phyloP scores from a whole-genome alignment of 371 early-diverging fungal genomes.

The Mucor lusitanicus region DNA sequence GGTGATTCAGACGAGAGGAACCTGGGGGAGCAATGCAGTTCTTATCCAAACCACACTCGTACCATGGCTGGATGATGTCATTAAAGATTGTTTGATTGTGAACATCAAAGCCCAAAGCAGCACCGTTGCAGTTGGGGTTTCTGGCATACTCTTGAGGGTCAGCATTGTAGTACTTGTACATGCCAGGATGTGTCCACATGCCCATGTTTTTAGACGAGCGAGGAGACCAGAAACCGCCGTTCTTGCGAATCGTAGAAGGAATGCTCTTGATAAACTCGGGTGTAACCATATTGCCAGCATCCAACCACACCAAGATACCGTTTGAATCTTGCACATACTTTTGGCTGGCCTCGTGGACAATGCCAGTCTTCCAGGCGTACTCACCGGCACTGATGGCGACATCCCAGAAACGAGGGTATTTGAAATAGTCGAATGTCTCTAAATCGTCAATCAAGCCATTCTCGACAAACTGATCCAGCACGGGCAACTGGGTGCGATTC shows the following conservation, averaged over 20 bases:
- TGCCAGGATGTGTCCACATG: slow-evolving; percentile 54
- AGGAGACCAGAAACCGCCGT: slow-evolving; percentile 54
- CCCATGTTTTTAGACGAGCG: slow-evolving; percentile 38
- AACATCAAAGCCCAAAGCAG: slow-evolving; percentile 54
- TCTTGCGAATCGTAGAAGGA: slow-evolving; percentile 34
- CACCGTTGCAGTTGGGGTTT: slow-evolving; percentile 59
- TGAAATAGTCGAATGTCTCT: slow-evolving; percentile 40
- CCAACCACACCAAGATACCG: slow-evolving; percentile 56
- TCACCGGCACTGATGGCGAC: slow-evolving; percentile 50
- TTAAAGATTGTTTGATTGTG: slow-evolving; percentile 38
- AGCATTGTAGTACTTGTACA: slow-evolving; percentile 48
- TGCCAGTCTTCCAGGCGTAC: slow-evolving; percentile 63
- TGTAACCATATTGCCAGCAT: slow-evolving; percentile 53
- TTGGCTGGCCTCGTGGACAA: slow-evolving; percentile 49
- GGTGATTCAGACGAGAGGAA: slow-evolving; percentile 53
- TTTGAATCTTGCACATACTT: slow-evolving; percentile 22
- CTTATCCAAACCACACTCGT: slow-evolving; percentile 48
- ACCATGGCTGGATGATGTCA: slow-evolving; percentile 51
- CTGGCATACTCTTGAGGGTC: slow-evolving; percentile 32
- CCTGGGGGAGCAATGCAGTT: slow-evolving; percentile 61
- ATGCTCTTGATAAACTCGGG: slow-evolving; percentile 45
- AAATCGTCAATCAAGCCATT: slow-evolving; percentile 42
- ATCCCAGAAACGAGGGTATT: slow-evolving; percentile 58
- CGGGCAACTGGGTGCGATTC: slow-evolving; percentile 28
- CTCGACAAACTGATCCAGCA: slow-evolving; percentile 25